Conservation (phyloP, 2,329 filamentous ascomycete genomes). For the Apiospora rasikravindrae region DNA sequence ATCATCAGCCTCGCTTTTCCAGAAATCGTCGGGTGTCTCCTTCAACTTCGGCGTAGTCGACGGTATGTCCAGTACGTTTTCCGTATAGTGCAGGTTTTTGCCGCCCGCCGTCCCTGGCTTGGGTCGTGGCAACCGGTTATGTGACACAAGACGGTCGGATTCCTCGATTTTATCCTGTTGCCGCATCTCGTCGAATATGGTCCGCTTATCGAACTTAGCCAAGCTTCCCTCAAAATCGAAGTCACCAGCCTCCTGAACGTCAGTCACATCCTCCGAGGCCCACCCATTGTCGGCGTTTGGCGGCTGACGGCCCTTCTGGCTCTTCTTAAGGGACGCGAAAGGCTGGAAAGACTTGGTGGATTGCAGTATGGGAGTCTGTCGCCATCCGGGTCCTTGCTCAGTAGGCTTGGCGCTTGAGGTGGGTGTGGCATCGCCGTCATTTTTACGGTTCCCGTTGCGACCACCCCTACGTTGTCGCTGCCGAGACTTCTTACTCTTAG, state of each 20-base stretch:
- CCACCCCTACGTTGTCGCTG: slow-evolving; percentile 32
- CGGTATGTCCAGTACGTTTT: slow-evolving; percentile 82
- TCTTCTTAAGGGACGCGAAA: slow-evolving; percentile 63
- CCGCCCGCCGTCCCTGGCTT: slow-evolving; percentile 77
- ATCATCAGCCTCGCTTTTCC: slow-evolving; percentile 79
- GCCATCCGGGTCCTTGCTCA: slow-evolving; percentile 58
- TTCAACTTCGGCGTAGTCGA: slow-evolving; percentile 42
- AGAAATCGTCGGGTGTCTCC: slow-evolving; percentile 58
- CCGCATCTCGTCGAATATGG: slow-evolving; percentile 89
- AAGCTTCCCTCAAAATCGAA: slow-evolving; percentile 92
- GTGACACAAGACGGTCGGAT: slow-evolving; percentile 85
- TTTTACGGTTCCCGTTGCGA: slow-evolving; percentile 24
- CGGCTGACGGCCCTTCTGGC: slow-evolving; percentile 48
- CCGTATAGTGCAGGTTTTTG: slow-evolving; percentile 89
- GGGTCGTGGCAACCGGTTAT: slow-evolving; percentile 71
- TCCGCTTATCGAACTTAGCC: slow-evolving; percentile 92
- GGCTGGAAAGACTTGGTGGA: slow-evolving; percentile 68
- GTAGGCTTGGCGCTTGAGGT: slow-evolving; percentile 30
- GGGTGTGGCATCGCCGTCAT: slow-evolving; percentile 26
- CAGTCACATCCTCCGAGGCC: slow-evolving; percentile 95
- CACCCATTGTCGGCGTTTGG: slow-evolving; percentile 73
- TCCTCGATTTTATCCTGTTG: slow-evolving; percentile 90
- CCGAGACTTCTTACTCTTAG: slow-evolving; percentile 28
- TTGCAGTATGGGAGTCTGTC: slow-evolving; percentile 64
- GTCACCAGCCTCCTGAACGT: slow-evolving; percentile 90